phyloP scores from a whole-genome alignment of 2,329 filamentous ascomycete genomes.

The Fusarium sp. region DNA sequence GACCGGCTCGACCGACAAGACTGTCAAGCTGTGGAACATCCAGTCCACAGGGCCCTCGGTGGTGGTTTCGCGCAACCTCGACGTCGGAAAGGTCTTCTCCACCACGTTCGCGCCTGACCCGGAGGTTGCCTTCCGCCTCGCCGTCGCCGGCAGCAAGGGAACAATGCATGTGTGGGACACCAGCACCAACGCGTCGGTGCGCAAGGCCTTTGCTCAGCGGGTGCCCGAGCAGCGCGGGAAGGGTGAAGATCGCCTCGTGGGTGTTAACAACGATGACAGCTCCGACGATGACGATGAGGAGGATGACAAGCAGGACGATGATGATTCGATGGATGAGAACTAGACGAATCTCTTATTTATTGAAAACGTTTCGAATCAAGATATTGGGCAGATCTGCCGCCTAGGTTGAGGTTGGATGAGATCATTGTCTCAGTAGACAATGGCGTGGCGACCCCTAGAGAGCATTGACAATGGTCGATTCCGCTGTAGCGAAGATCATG shows the following conservation, averaged over 20 bases:
- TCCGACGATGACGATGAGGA: conserved; percentile 67
- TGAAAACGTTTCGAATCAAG: conserved; percentile 8
- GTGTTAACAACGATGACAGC: conserved; percentile 74
- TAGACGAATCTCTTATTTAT: conserved; percentile 40
- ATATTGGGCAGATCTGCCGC: neutral
- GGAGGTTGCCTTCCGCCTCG: conserved; percentile 90
- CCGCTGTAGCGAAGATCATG: conserved; percentile 13
- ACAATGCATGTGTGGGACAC: conserved; percentile 96
- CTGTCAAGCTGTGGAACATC: conserved; percentile 97
- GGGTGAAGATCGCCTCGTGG: conserved; percentile 80
- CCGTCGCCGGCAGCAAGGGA: conserved; percentile 94
- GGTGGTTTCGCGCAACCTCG: conserved; percentile 90
- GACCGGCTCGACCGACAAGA: conserved; percentile 93
- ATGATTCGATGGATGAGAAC: conserved; percentile 65
- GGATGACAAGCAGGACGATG: conserved; percentile 64
- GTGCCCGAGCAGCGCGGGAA: conserved; percentile 65
- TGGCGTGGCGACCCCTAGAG: conserved; percentile 8
- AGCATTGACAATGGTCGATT: conserved; percentile 15
- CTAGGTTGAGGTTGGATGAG: conserved; percentile 9
- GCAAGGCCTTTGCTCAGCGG: conserved; percentile 81
- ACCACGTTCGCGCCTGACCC: conserved; percentile 88
- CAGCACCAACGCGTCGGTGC: conserved; percentile 87
- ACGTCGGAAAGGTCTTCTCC: conserved; percentile 94
- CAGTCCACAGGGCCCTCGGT: conserved; percentile 82
- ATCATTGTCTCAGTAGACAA: conserved; percentile 19